Base-by-base conservation (phyloP, 805 yeast species). In the Kuraishia capsulata region DNA sequence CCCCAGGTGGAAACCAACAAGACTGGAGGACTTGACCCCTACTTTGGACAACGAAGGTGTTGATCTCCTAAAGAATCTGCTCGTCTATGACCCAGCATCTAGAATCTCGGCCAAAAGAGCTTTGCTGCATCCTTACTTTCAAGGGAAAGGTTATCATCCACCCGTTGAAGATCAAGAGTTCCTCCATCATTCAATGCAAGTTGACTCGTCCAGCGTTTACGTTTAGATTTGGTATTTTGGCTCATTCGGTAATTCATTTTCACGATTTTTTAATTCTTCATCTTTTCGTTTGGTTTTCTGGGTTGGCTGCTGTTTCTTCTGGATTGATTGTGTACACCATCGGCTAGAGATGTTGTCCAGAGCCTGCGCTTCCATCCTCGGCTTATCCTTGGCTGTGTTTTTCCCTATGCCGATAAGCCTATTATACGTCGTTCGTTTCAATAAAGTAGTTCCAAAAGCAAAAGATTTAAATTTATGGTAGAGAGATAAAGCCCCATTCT, bases 31-130 rank as follows among this genome's bases (percentile, higher is more conserved):
- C 9, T 14, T 11, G 17, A 11, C 13, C 5, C 23, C 23, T 18
- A 33, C 19, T 13, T 68, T 92, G 42, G 96, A 89, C 58, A 64
- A 71, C 11, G 80, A 82, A 43, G 98, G 97, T 20, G 73, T 87
- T 42, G 92, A 89, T 53, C 67, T 92, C 44, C 69, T 92, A 48
- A 82, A 77, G 50, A 78, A 77, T 44, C 68, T 92, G 62, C 68
- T 92, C 44, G 78, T 82, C 4, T 92, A 86, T 59, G 98, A 92
- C 59, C 98, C 98, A 17, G 88, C 95, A 37, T 76, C 81, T 45
- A 72, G 98, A 58, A 84, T 92, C 50, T 81, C 95, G 52, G 98
- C 98, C 39, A 89, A 88, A 63, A 73, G 96, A 46, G 97, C 97
- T 2, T 71, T 89, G 43, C 54, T 73, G 47, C 97, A 90, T 61